Conservation (phyloP, 805 yeast genomes). For the Starmerella cellae region DNA sequence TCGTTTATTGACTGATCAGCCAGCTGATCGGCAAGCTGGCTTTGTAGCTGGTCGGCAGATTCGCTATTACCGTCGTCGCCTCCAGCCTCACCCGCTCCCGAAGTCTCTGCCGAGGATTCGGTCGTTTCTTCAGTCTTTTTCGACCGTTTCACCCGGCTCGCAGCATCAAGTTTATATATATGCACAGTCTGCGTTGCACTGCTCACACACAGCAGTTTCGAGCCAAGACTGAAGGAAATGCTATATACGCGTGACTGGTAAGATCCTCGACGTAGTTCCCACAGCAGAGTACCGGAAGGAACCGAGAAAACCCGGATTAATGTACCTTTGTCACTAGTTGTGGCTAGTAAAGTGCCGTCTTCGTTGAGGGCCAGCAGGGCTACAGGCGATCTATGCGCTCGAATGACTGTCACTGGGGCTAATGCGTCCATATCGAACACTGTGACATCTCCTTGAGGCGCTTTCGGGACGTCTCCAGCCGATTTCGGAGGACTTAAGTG, state of each 20-base stretch:
- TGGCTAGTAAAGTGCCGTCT: slow-evolving; percentile 71
- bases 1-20: background rate
- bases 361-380: slow-evolving; percentile 54
- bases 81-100: background rate
- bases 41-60: background rate
- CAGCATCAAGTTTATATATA: slow-evolving; percentile 38
- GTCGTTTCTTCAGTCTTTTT: slow-evolving; percentile 1
- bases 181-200: slow-evolving; percentile 89
- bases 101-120: background rate
- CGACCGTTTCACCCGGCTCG: background rate
- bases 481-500: slow-evolving; percentile 12
- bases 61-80: background rate
- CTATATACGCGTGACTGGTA: slow-evolving; percentile 73
- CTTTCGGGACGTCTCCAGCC: slow-evolving; percentile 16
- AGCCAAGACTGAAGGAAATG: slow-evolving; percentile 58
- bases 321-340: slow-evolving; percentile 85
- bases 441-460: slow-evolving; percentile 49
- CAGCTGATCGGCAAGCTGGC: background rate
- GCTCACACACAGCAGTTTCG: slow-evolving; percentile 62
- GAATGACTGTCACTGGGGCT: slow-evolving; percentile 66
- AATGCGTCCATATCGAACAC: slow-evolving; percentile 64
- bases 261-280: slow-evolving; percentile 73
- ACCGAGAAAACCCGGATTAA: slow-evolving; percentile 70
- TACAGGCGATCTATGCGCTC: slow-evolving; percentile 72
- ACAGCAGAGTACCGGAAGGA: slow-evolving; percentile 38